Percentiles rank a stretch among this genome's conserved stretches.
These are phyloP conservation scores for Ophiostoma novo-ulmi DNA, from an alignment of 2,329 filamentous ascomycete species.

Conservation along the genomic window DNA sequence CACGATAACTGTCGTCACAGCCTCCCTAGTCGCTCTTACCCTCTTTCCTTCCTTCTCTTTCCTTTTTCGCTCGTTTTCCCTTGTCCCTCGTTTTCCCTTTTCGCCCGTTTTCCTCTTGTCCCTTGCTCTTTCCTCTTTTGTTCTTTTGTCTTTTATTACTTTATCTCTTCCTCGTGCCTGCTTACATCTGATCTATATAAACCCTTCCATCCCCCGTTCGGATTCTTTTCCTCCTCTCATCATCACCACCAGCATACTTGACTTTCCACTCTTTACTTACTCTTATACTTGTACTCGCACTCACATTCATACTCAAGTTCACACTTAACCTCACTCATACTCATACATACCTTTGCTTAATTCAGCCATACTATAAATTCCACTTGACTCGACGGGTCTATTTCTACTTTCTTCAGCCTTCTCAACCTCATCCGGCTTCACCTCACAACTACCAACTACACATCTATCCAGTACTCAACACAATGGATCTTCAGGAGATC, in stretches of 20 bases:
- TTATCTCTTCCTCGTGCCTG: neutral
- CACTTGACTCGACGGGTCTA: neutral
- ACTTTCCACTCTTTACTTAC: neutral
- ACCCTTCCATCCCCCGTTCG: neutral
- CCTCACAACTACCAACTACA: neutral
- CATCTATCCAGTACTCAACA: slow-evolving; percentile 20
- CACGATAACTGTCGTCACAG: slow-evolving; percentile 10
- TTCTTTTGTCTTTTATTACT: neutral
- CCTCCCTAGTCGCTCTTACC: slow-evolving; percentile 13
- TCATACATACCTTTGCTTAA: neutral
- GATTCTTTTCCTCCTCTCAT: neutral
- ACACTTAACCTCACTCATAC: neutral
- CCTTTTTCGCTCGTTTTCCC: neutral
- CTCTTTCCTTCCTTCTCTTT: neutral
- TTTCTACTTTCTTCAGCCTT: neutral
- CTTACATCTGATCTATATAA: neutral
- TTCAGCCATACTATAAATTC: neutral
- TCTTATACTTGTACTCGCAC: neutral
- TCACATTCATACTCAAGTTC: neutral
- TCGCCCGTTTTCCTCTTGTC: neutral
- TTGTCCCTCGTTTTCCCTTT: neutral
- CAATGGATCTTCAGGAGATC: slow-evolving; percentile 42
- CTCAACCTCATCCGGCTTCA: neutral
- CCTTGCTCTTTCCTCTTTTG: neutral
- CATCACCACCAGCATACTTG: neutral